Evolutionary conservation across 768 basidiomycete genomes (phyloP).

Genomic region (Kwoniella bestiolae): DNA sequence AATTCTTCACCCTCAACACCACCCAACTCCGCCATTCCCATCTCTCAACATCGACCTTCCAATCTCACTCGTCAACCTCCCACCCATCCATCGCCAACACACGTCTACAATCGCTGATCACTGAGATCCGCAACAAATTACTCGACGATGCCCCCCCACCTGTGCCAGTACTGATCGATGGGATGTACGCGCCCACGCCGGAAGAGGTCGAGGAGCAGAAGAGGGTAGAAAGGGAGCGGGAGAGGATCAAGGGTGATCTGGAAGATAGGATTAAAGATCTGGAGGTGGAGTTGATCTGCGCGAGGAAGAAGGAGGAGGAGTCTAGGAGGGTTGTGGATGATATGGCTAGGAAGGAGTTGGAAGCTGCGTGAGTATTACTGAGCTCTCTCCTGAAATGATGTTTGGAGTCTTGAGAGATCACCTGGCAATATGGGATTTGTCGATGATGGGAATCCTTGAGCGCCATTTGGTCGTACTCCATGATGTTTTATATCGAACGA

Average conservation of each 20-base stretch:
- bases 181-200: not conserved
- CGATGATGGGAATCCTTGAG: too few species aligned
- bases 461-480: too few species aligned
- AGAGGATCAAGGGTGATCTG: slow-evolving; percentile 39
- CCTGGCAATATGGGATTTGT: too few species aligned
- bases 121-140: slow-evolving; percentile 31
- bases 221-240: slow-evolving; percentile 38
- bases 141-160: slow-evolving; percentile 8
- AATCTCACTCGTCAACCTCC: slow-evolving; percentile 48
- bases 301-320: slow-evolving; percentile 44
- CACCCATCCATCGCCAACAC: slow-evolving; percentile 52
- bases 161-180: not conserved
- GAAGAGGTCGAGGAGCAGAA: slow-evolving; percentile 45
- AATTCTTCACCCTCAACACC: slow-evolving; percentile 45
- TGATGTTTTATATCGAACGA: not conserved
- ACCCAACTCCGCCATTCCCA: not conserved
- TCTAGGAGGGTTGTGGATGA: slow-evolving; percentile 43
- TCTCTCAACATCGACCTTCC: slow-evolving; percentile 9
- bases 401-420: too few species aligned
- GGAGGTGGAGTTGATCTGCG: slow-evolving; percentile 46
- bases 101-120: slow-evolving; percentile 43
- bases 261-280: slow-evolving; percentile 53
- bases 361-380: slow-evolving; percentile 22
- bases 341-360: slow-evolving; percentile 29
- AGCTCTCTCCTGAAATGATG: too few species aligned